Percentiles rank a stretch among this genome's conserved stretches.
Conservation (phyloP, 345 rosid genomes). For the Corchorus capsularis region DNA sequence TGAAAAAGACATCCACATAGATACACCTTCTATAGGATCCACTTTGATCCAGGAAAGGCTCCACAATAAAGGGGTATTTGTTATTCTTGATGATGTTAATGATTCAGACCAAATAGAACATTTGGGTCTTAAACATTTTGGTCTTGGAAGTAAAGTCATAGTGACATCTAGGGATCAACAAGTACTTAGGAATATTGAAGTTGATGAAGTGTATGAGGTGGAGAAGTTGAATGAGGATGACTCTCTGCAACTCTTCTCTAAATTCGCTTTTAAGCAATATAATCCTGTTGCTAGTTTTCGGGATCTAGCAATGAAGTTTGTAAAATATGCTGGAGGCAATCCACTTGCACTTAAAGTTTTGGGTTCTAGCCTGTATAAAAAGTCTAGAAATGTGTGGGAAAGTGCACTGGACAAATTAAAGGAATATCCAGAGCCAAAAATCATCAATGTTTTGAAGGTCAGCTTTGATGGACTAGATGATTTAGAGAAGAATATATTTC, state of each 20-base stretch:
- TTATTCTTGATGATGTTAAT: conserved; percentile 2
- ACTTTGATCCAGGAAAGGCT: not conserved
- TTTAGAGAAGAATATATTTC: conserved; percentile 30
- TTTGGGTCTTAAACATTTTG: not conserved
- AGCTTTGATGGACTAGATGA: not conserved
- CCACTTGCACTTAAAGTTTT: conserved; percentile 1
- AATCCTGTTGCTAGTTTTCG: too few species aligned
- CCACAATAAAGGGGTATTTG: not conserved
- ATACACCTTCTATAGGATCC: not conserved
- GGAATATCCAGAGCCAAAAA: not conserved
- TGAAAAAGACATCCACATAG: not conserved
- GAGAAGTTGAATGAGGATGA: not conserved
- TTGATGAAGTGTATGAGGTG: not conserved
- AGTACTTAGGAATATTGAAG: not conserved
- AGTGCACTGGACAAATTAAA: not conserved
- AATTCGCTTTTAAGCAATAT: not conserved
- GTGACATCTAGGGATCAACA: conserved; percentile 9
- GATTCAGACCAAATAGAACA: not conserved
- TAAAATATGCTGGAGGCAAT: not conserved
- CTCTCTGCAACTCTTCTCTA: conserved; percentile 10
- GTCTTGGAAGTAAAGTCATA: not conserved
- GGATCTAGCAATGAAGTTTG: too few species aligned
- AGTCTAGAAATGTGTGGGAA: not conserved
- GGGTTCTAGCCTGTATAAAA: not conserved
- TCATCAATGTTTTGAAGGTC: not conserved